Percentiles rank a stretch among this genome's conserved stretches.
These are phyloP conservation scores for Globisporangium uncinulatum DNA, from an alignment of 352 stramenopile species.

Conservation along the genomic window DNA sequence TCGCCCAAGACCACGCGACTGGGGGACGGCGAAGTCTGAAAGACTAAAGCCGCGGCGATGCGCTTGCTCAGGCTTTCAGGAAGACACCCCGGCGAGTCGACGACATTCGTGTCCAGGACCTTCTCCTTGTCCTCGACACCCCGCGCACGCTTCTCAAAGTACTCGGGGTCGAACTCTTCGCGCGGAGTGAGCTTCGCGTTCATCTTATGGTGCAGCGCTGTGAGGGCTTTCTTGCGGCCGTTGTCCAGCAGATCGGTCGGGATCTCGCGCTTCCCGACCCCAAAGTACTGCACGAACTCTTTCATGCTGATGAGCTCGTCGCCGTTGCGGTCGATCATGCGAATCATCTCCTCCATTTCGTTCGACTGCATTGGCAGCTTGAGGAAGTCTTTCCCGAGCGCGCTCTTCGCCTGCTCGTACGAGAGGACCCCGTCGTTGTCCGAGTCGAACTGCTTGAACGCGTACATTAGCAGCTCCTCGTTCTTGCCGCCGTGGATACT, in stretches of 20 bases:
- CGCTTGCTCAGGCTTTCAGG: conserved; percentile 47
- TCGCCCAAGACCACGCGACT: conserved; percentile 6
- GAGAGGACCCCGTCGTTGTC: conserved; percentile 72
- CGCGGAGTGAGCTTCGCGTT: conserved; percentile 44
- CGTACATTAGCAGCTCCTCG: conserved; percentile 61
- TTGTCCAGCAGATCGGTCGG: conserved; percentile 64
- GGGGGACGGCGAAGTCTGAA: conserved; percentile 16
- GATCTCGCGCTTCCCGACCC: conserved; percentile 44
- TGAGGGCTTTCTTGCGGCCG: conserved; percentile 51
- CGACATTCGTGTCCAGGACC: not conserved
- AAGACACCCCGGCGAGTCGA: conserved; percentile 29
- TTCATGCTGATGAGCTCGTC: conserved; percentile 74
- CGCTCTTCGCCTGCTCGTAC: conserved; percentile 60
- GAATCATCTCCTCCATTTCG: conserved; percentile 73
- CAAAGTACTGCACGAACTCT: conserved; percentile 82
- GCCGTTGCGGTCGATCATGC: conserved; percentile 63
- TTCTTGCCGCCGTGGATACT: conserved; percentile 59
- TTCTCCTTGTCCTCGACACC: conserved; percentile 1
- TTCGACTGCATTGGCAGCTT: conserved; percentile 39
- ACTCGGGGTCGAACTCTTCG: conserved; percentile 36
- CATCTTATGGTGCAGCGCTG: conserved; percentile 45
- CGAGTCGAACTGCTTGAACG: conserved; percentile 72
- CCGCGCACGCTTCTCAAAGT: conserved; percentile 13
- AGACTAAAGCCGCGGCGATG: conserved; percentile 29
- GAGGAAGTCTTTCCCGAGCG: conserved; percentile 54